These are phyloP conservation scores for Rubus parviflorus DNA, from an alignment of 306 rosid genomes.

Conservation along the genomic window DNA sequence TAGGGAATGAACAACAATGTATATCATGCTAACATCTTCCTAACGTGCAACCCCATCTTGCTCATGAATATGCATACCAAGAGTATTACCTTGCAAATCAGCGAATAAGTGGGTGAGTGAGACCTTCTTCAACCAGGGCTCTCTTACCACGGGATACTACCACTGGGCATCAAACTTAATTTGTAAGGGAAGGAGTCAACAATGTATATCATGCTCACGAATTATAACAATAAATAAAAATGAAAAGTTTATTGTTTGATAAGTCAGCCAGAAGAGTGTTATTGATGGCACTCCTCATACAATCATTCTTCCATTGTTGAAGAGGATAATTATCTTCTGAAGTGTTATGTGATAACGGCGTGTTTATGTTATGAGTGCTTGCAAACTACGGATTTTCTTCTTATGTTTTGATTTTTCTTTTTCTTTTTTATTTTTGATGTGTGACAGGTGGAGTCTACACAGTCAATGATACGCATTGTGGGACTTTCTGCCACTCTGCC, in stretches of 20 bases:
- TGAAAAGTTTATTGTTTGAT: background rate
- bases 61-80: background rate
- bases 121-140: background rate
- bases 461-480: slow-evolving; percentile 95
- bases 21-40: background rate
- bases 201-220: background rate
- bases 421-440: background rate
- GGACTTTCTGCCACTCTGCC: slow-evolving; percentile 99
- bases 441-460: slow-evolving; percentile 89
- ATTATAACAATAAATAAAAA: background rate
- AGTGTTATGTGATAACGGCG: background rate
- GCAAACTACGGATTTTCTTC: background rate
- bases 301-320: background rate
- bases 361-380: background rate
- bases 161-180: background rate
- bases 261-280: background rate
- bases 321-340: background rate
- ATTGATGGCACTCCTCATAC: too few relatives aligned
- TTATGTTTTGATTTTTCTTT: background rate
- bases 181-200: background rate
- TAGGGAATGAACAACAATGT: background rate
- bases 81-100: background rate
- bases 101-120: background rate
- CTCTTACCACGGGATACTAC: background rate
- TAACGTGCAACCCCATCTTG: background rate